Conservation (phyloP, 1,139 yeast species). For the Suhomyces wounanorum region DNA sequence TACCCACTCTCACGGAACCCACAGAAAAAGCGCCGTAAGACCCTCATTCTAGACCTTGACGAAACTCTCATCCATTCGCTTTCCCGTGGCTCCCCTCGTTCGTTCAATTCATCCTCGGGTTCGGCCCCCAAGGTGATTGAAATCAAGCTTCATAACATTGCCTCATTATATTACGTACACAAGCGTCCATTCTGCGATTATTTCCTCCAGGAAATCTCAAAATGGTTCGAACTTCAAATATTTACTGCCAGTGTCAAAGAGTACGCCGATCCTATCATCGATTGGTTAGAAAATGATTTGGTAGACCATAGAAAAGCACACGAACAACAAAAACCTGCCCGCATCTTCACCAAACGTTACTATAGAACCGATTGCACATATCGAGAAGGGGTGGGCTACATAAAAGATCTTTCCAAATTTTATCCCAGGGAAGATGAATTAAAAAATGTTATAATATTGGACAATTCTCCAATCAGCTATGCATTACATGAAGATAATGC, state of each 20-base stretch:
- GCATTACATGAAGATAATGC: constrained; percentile 85
- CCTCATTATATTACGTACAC: constrained; percentile 85
- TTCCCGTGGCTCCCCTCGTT: constrained; percentile 59
- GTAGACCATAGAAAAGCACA: constrained; percentile 18
- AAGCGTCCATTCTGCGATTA: constrained; percentile 91
- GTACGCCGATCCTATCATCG: constrained; percentile 96
- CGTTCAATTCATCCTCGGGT: constrained; percentile 44
- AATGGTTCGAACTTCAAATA: constrained; percentile 87
- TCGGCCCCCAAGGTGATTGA: constrained; percentile 72
- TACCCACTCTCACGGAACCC: constrained; percentile 49
- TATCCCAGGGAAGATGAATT: constrained; percentile 54
- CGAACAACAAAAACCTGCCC: constrained; percentile 10
- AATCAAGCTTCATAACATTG: constrained; percentile 66
- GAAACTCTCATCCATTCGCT: constrained; percentile 93
- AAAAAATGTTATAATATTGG: constrained; percentile 75
- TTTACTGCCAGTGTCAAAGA: constrained; percentile 94
- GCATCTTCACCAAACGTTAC: constrained; percentile 57
- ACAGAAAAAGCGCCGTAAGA: constrained; percentile 50
- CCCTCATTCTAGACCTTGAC: constrained; percentile 83
- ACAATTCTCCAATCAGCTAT: constrained; percentile 90
- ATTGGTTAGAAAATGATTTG: constrained; percentile 65
- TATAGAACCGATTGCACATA: constrained; percentile 82
- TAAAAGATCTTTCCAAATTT: constrained; percentile 72
- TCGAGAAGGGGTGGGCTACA: constrained; percentile 79
- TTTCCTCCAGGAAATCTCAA: constrained; percentile 72